Evolutionary conservation across 176 grass and related monocot species (phyloP), one percentile per base, ranked within the genome.

Genomic region (Eragrostis curvula): DNA sequence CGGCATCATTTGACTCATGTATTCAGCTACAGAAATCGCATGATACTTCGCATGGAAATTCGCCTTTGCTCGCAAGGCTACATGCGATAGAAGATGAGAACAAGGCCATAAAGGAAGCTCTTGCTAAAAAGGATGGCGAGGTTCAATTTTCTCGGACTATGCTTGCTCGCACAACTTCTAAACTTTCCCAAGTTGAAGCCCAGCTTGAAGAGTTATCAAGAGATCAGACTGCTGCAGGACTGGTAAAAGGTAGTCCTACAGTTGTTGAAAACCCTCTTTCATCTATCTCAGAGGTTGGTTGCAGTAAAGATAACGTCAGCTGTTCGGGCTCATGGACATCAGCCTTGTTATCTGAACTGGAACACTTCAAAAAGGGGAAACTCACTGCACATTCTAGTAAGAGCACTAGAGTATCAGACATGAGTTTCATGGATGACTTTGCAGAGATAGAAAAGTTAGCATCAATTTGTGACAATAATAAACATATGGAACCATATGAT

Each of bases 381-480:
- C 68, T 72, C 55, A 80, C 78, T 5, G 79, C 76, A 76, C 75
- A 88, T 66, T 95, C 92, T 73, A 90, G 84, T 84, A 95, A 87
- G 80, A 98, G 96, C 81, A 91, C 91, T 43, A 53, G 71, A 79
- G 40, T 95, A 55, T 98, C 96, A 48, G 93, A 98, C 49, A 81
- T 96, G 87, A 95, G 93, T 89, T 93, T 98, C 79, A 93, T 98
- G 90, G 96, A 98, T 88, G 96, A 96, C 71, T 95, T 98, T 93
- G 88, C 76, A 66, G 93, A 98, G 82, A 90, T 93, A 88, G 96
- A 98, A 80, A 95, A 91, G 77, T 81, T 98, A 81, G 89, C 96
- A 10, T 73, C 87, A n/a, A 14, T 89, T 60, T 84, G 70, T 66
- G 58, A 61, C 58, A 42, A 79, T 81, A 79, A 83, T 55, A 85